Base-by-base conservation (phyloP, 1,284 basidiomycete genomes). In the Trametes versicolor region DNA sequence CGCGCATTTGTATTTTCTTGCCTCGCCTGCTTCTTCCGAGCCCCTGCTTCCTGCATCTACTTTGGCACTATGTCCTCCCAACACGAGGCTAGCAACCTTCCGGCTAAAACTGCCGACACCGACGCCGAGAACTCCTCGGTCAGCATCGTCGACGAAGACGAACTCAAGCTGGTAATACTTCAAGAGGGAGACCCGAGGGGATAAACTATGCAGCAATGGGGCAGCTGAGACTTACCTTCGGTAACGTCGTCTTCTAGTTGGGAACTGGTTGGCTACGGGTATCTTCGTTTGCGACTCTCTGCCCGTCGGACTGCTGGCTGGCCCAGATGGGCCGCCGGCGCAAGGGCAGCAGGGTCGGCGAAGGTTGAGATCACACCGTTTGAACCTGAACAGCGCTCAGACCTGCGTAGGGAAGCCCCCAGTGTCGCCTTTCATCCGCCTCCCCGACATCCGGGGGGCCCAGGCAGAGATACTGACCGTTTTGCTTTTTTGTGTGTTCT, bases 401-500 rank as follows among this genome's bases (percentile, higher is more conserved):
- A 93, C 92, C 92, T 94, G 94, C 93, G 93, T 92, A 94, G 93
- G 93, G 93, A 94, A 93, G 91, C 90, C 91, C 85, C 83, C 86
- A 84, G 84, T 86, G 86, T 91, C 85, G 81, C 85, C 82, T 79
- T 82, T 78, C 77, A 73, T 76, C 76, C 69, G 63, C 68, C 65
- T 75, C 73, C 78, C 71, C 58, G 75, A 68, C 65, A 65, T 27
- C 73, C 80, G 79, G 81, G 81, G 77, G 76, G 76, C 73, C 70
- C 71, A 71, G 69, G 68, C 66, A 73, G 73, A 73, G 69, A 73
- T 79, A 83, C 90, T 93, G 78, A 92, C 82, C 36, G 36, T 66
- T 72, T 66, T 43, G 70, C 72, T 74, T 72, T 76, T 58, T 68
- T 53, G 67, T 60, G 63, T 34, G 69, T 63, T 25, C 34, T 43